Evolutionary conservation across 768 basidiomycete genomes (phyloP).

Genomic region (Lactarius psammicola): DNA sequence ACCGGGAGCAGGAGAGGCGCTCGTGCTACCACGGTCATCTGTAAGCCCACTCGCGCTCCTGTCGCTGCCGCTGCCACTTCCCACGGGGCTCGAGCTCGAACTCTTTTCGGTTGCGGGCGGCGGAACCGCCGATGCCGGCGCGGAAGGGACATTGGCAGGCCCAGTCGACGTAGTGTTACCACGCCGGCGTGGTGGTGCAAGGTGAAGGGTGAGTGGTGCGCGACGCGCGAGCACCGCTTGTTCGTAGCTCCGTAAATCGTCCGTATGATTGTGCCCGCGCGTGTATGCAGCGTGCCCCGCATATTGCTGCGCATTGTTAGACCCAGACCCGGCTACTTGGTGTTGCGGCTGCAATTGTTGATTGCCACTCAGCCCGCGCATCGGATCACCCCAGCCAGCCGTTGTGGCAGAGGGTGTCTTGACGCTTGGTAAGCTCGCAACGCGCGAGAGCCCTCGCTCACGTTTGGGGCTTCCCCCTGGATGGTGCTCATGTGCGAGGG

Average conservation of each 20-base stretch:
- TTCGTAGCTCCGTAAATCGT: conserved; percentile 71
- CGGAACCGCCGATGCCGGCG: neutral
- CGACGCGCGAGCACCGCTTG: conserved; percentile 71
- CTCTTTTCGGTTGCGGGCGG: neutral
- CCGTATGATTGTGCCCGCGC: conserved; percentile 41
- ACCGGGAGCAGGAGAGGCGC: conserved; percentile 27
- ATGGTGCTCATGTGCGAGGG: conserved; percentile 14
- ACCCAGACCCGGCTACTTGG: neutral
- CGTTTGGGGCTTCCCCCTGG: conserved; percentile 32
- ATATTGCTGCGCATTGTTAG: conserved; percentile 7
- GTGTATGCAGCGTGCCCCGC: conserved; percentile 20
- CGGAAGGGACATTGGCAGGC: neutral
- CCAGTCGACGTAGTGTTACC: conserved; percentile 27
- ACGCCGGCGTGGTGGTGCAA: conserved; percentile 47
- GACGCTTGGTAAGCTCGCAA: conserved; percentile 65
- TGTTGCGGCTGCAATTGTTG: conserved; percentile 6
- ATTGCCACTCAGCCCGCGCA: conserved; percentile 15
- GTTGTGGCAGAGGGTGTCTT: conserved; percentile 55
- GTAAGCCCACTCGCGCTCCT: conserved; percentile 14
- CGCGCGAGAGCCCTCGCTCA: conserved; percentile 48
- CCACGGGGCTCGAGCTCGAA: conserved; percentile 26
- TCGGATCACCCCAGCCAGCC: conserved; percentile 19
- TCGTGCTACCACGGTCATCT: conserved; percentile 18
- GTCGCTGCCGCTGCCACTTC: conserved; percentile 28
- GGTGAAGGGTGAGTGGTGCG: conserved; percentile 56